Base-by-base conservation (phyloP, 2,329 filamentous ascomycete genomes). In the Botrytis deweyae region DNA sequence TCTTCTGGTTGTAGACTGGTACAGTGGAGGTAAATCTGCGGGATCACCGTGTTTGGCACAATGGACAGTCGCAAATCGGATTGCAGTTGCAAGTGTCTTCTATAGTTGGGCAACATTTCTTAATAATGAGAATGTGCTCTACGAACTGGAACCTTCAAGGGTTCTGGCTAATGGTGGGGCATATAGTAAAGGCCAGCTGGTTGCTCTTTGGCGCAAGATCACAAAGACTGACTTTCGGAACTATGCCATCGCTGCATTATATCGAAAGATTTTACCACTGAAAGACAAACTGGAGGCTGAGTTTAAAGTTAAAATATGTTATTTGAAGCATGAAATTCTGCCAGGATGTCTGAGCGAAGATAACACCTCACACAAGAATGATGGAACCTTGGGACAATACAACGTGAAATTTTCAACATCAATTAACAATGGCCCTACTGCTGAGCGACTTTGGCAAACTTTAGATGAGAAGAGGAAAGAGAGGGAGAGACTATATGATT, bases 371-470 rank as follows among this genome's bases (percentile, higher is more conserved):
- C 55, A 59, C 2, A 1, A 2, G 29, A 33, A 59, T 33, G 14
- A 20, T 61, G 33, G 18, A 36, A 36, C 16, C 58, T 12, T 8
- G 29, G 20, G 29, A 61, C 18, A 61, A 61, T 61, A 62, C 20
- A 1, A 61, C 12, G 33, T 25, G 9, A 1, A 10, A 5, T 61
- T 59, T 40, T 40, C 3, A 16, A 5, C 2, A 33, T 33, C 33
- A 33, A 33, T 33, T 33, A 38, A 8, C 4, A 38, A 5, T 38
- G 4, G 36, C 36, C 36, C 36, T 38, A 8, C 4, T 38, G 44
- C 49, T n/a, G 1, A 2, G 49, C 0, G 2, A n/a, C 0, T n/a
- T 4, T 52, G 25, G 25, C 10, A 52, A 14, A 1, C 0, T 14
- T n/a, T 16, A 52, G 49, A 5, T 52, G 49, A n/a, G 36, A 36